Evolutionary conservation across 345 rosid genomes (phyloP), one percentile per base, ranked within the genome.

Genomic region (Corchorus olitorius): DNA sequence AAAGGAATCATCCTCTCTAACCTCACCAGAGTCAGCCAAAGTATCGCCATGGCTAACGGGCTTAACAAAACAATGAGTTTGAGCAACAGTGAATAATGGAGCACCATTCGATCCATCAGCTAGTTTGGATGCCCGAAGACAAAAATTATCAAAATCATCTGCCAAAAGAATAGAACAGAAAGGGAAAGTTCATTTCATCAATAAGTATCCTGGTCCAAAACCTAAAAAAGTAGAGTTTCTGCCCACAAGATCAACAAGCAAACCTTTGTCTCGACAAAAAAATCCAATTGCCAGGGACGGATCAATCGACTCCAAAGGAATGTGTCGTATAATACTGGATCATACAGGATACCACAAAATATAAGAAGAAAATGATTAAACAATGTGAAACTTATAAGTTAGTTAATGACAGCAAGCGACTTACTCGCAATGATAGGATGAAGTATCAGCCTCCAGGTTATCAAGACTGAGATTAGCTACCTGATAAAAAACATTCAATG

Each of bases 201-300:
- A 69, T 58, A 17, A 50, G 34, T 73, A 53, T 58, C 61, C 41
- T 58, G 69, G 65, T 37, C 56, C 13, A 41, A 27, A 67, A 50
- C 66, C n/a, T 64, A 48, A 13, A 22, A 62, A 61, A 35, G 27
- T 34, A 50, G 39, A 27, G 27, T 27, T 27, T 27, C 27, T 27
- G 27, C 27, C 63, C 50, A 19, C 22, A 11, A 17, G 72, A 48
- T 62, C 34, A 64, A 76, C 71, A 10, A 14, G 65, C 85, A 49
- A 76, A 95, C 94, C 94, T 93, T 88, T 92, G 88, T 89, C 87
- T 20, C 86, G 91, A 80, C 98, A 96, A 74, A 93, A 93, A 79
- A 96, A 96, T 69, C 98, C 98, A 4, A 96, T 84, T 45, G 99
- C 99, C 75, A 93, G 74, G 17, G 99, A 93, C 67, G 98, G 91